These are phyloP conservation scores for Auriscalpium microsporum DNA, from an alignment of 768 basidiomycete species.

Conservation along the genomic window DNA sequence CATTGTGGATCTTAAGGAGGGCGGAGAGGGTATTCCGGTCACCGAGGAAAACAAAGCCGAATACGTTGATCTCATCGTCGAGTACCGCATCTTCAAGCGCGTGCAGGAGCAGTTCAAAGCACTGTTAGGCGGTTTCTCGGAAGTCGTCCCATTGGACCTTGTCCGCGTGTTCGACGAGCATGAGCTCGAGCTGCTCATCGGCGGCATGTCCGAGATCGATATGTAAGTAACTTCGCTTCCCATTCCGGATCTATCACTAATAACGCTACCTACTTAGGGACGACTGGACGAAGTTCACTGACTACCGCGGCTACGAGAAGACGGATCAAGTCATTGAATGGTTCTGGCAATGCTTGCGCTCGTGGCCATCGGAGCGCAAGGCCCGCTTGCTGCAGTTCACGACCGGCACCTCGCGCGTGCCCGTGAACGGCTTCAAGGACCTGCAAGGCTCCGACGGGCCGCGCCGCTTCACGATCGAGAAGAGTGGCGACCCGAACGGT, in stretches of 20 bases:
- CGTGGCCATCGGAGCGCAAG: slow-evolving; percentile 87
- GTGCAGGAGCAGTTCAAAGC: slow-evolving; percentile 79
- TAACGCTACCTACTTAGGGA: slow-evolving; percentile 36
- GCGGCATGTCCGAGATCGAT: slow-evolving; percentile 58
- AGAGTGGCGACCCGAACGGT: slow-evolving; percentile 82
- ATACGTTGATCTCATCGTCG: slow-evolving; percentile 69
- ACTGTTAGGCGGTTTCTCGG: slow-evolving; percentile 79
- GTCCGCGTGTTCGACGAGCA: slow-evolving; percentile 88
- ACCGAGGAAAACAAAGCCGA: slow-evolving; percentile 73
- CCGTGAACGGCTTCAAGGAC: slow-evolving; percentile 93
- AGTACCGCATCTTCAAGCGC: slow-evolving; percentile 75
- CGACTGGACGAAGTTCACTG: slow-evolving; percentile 91
- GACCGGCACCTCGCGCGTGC: slow-evolving; percentile 75
- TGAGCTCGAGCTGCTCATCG: slow-evolving; percentile 82
- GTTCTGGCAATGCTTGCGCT: slow-evolving; percentile 91
- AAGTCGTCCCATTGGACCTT: slow-evolving; percentile 76
- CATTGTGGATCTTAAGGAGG: slow-evolving; percentile 55
- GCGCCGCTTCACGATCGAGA: slow-evolving; percentile 89
- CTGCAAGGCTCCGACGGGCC: slow-evolving; percentile 91
- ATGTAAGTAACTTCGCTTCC: slow-evolving; percentile 23
- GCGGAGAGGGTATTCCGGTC: slow-evolving; percentile 52
- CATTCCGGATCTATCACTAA: neutral
- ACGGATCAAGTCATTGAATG: slow-evolving; percentile 85
- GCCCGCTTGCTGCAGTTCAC: slow-evolving; percentile 83
- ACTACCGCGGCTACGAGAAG: slow-evolving; percentile 83